These are phyloP conservation scores for Fusarium virguliforme DNA, from an alignment of 2,329 filamentous ascomycete species.

Conservation along the genomic window DNA sequence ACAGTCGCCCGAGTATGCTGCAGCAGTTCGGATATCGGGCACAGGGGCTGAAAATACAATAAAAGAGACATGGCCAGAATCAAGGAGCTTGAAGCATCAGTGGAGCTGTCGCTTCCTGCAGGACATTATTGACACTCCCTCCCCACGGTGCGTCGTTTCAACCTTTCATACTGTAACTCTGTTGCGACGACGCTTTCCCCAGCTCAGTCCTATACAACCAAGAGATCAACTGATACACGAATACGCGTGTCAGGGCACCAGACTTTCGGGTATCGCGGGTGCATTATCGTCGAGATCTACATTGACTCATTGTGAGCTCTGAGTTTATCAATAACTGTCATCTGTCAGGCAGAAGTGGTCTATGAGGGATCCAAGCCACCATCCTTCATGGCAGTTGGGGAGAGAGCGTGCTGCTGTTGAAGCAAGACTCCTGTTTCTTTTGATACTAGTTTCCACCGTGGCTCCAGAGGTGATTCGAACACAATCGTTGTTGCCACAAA, in stretches of 20 bases:
- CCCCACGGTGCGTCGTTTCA: neutral
- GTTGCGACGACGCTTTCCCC: neutral
- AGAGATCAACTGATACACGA: neutral
- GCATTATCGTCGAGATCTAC: neutral
- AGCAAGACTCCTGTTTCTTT: too few relatives aligned
- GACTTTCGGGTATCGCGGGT: neutral
- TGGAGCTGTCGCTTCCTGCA: neutral
- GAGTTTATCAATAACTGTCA: neutral
- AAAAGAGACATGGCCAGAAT: neutral
- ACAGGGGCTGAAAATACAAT: slow-evolving; percentile 1
- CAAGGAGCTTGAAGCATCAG: neutral
- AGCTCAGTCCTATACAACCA: slow-evolving; percentile 7
- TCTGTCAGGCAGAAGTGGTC: neutral
- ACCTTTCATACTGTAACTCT: neutral
- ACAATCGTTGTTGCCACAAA: too few relatives aligned
- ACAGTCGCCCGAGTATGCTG: neutral
- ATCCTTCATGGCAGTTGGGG: too few relatives aligned
- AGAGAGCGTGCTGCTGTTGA: too few relatives aligned
- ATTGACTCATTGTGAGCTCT: neutral
- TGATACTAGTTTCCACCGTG: too few relatives aligned
- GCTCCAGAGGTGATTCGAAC: too few relatives aligned
- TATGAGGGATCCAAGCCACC: neutral
- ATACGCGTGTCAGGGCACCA: slow-evolving; percentile 1
- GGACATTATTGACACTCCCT: slow-evolving; percentile 8
- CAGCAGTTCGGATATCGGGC: neutral